Percentiles rank a stretch among this genome's conserved stretches.
These are phyloP conservation scores for Fusarium domesticum DNA, from an alignment of 2,329 filamentous ascomycete species.

Conservation along the genomic window DNA sequence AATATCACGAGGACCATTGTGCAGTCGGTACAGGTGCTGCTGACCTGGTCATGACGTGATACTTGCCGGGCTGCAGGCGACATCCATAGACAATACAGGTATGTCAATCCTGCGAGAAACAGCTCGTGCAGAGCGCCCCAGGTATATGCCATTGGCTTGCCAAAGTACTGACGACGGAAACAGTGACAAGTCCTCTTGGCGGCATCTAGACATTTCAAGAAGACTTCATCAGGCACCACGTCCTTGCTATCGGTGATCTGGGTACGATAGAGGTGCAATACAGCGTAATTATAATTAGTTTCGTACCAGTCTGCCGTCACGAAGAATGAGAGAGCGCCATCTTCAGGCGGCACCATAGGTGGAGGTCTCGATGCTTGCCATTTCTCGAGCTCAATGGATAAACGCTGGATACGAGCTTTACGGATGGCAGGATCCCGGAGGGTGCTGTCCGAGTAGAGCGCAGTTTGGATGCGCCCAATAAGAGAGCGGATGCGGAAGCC, in stretches of 20 bases:
- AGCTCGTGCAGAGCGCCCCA: slow-evolving; percentile 9
- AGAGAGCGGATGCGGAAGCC: slow-evolving; percentile 6
- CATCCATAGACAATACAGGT: slow-evolving; percentile 34
- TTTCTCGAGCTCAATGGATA: slow-evolving; percentile 4
- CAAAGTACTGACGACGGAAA: slow-evolving; percentile 20
- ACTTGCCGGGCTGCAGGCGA: slow-evolving; percentile 18
- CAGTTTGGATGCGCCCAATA: slow-evolving; percentile 5
- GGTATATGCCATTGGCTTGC: slow-evolving; percentile 10
- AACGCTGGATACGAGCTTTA: background rate
- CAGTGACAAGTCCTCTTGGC: slow-evolving; percentile 12
- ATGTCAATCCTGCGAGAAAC: slow-evolving; percentile 11
- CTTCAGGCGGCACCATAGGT: background rate
- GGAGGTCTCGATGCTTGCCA: slow-evolving; percentile 6
- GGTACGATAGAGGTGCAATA: slow-evolving; percentile 24
- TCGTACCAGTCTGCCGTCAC: slow-evolving; percentile 1
- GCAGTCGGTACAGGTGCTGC: slow-evolving; percentile 29
- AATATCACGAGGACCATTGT: slow-evolving; percentile 33
- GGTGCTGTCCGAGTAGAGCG: slow-evolving; percentile 2
- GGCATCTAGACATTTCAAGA: slow-evolving; percentile 20
- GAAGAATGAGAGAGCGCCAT: slow-evolving; percentile 1
- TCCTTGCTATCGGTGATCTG: slow-evolving; percentile 17
- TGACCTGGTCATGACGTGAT: slow-evolving; percentile 16
- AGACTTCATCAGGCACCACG: slow-evolving; percentile 14
- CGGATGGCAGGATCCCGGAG: background rate
- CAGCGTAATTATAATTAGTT: slow-evolving; percentile 16